Evolutionary conservation across 2,329 filamentous ascomycete genomes (phyloP).

Genomic region (Trichoderma sp.): DNA sequence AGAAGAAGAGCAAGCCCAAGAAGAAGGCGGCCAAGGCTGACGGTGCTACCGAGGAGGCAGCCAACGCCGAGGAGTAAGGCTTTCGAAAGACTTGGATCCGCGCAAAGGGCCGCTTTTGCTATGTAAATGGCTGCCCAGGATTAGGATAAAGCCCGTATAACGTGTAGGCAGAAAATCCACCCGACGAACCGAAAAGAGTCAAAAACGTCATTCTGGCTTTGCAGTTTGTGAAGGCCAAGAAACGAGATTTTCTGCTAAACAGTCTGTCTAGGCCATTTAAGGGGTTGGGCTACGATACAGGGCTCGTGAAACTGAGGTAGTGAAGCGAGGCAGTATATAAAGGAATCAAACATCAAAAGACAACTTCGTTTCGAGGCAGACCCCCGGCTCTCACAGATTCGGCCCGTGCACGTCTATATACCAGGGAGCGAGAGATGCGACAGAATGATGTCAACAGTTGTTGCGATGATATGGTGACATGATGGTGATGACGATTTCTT

Average conservation of each 20-base stretch:
- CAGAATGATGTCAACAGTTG: not conserved
- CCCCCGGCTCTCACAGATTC: not conserved
- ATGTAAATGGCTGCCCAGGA: slow-evolving; percentile 16
- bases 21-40: slow-evolving; percentile 58
- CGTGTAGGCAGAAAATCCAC: slow-evolving; percentile 17
- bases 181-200: slow-evolving; percentile 14
- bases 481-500: not conserved
- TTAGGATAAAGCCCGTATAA: slow-evolving; percentile 13
- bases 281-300: not conserved
- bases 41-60: slow-evolving; percentile 39
- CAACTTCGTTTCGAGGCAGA: slow-evolving; percentile 17
- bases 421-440: not conserved
- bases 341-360: slow-evolving; percentile 15
- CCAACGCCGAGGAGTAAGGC: slow-evolving; percentile 33
- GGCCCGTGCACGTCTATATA: slow-evolving; percentile 17
- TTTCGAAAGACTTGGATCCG: not conserved
- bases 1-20: slow-evolving; percentile 90
- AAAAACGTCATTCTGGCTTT: not conserved
- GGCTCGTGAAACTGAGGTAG: slow-evolving; percentile 11
- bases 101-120: slow-evolving; percentile 15
- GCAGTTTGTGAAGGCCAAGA: slow-evolving; percentile 24
- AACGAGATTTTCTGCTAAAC: slow-evolving; percentile 5
- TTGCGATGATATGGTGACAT: not conserved
- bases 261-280: slow-evolving; percentile 9
- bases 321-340: slow-evolving; percentile 30